phyloP scores from a whole-genome alignment of 2,329 filamentous ascomycete genomes.

The Venturia carpophila region DNA sequence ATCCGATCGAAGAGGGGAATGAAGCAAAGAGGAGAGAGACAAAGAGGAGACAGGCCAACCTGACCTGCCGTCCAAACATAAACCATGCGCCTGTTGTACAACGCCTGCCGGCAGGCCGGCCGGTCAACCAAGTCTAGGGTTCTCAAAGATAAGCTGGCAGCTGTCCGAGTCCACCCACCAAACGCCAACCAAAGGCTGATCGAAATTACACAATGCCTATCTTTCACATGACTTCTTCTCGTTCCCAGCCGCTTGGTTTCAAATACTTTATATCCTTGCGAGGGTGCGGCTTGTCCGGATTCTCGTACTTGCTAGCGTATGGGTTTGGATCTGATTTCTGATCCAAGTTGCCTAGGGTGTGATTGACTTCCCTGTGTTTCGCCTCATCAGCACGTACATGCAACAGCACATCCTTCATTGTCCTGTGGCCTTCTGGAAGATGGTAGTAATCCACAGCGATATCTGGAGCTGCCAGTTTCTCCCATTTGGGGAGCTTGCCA shows the following conservation, averaged over 20 bases:
- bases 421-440: slow-evolving; percentile 75
- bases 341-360: slow-evolving; percentile 82
- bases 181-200: neutral
- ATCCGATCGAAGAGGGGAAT: neutral
- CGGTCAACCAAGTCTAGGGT: neutral
- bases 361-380: slow-evolving; percentile 78
- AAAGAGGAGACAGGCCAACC: slow-evolving; percentile 7
- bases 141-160: neutral
- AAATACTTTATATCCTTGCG: slow-evolving; percentile 58
- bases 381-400: slow-evolving; percentile 90
- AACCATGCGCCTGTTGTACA: neutral
- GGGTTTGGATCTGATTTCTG: slow-evolving; percentile 86
- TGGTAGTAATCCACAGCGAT: slow-evolving; percentile 90
- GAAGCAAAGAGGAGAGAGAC: neutral
- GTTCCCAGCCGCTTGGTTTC: slow-evolving; percentile 70
- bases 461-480: slow-evolving; percentile 69
- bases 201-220: neutral
- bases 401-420: slow-evolving; percentile 77
- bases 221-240: slow-evolving; percentile 61
- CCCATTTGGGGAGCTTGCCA: slow-evolving; percentile 78
- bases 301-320: slow-evolving; percentile 76
- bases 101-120: neutral
- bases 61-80: neutral
- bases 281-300: slow-evolving; percentile 57
- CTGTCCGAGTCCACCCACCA: neutral